These are phyloP conservation scores for Aspergillus carbonarius DNA, from an alignment of 2,329 filamentous ascomycete genomes.

Conservation along the genomic window DNA sequence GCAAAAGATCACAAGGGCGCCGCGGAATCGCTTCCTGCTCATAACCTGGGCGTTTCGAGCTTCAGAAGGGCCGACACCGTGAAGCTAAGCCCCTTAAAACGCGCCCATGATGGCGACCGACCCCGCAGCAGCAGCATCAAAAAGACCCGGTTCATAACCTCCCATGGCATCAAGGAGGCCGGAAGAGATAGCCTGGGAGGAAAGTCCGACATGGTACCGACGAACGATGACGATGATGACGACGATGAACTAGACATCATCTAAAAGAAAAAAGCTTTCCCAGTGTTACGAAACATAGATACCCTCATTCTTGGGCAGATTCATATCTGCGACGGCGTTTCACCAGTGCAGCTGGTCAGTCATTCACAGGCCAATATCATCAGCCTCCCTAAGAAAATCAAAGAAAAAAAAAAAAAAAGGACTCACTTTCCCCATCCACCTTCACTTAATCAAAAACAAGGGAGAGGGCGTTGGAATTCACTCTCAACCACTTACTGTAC, in stretches of 20 bases:
- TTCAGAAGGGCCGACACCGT: conserved; percentile 41
- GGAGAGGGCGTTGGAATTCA: no score
- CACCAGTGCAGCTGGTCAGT: background rate
- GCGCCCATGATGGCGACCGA: conserved; percentile 35
- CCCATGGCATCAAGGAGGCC: conserved; percentile 73
- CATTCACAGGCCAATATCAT: background rate
- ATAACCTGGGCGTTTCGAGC: conserved; percentile 24
- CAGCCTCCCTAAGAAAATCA: no score
- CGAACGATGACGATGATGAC: conserved; percentile 47
- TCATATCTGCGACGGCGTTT: background rate
- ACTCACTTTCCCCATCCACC: no score
- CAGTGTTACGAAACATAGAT: conserved; percentile 19
- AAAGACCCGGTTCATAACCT: conserved; percentile 77
- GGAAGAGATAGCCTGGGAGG: conserved; percentile 69
- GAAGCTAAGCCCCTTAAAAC: conserved; percentile 43
- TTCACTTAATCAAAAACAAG: no score
- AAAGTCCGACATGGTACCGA: conserved; percentile 38
- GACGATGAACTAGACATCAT: conserved; percentile 53
- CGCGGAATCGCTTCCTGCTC: conserved; percentile 6
- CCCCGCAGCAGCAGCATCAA: conserved; percentile 45
- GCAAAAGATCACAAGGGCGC: conserved; percentile 1
- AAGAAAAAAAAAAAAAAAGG: no score
- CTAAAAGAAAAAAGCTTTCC: conserved; percentile 17
- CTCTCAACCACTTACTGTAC: background rate
- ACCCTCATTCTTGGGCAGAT: conserved; percentile 5